Base-by-base conservation (phyloP, 257 asterid genomes). In the Henckelia pumila region DNA sequence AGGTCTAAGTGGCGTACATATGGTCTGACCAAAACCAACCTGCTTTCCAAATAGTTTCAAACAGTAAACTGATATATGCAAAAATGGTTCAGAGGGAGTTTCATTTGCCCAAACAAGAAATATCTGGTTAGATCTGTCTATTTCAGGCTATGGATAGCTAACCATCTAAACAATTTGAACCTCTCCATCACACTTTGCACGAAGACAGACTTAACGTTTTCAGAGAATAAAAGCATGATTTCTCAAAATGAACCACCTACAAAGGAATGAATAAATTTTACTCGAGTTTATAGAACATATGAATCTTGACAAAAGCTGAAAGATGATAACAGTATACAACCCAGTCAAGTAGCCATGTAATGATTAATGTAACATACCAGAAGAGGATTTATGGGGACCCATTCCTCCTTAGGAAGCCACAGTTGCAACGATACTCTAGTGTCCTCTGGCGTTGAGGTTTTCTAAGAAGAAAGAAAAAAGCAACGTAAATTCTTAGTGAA, bases 401-500 rank as follows among this genome's bases (percentile, higher is more conserved):
- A 93, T 77, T 90, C 97, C 66, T 93, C 99, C 84, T 88, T 93
- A 1, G 99, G 97, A 79, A 93, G 95, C 99, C 99, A 93, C 66
- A 83, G 83, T 58, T 93, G 96, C 89, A 93, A 77, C n/a, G 99
- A 81, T 72, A 73, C 83, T 77, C 99, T 78, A 4, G 96, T 93
- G 79, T 85, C 82, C 85, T 93, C 99, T 0, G 99, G 97, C 8
- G 92, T 78, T 7, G 78, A 71, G 17, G 97, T 90, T 85, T 63
- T 88, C 99, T 93, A 75, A 66, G 44, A 66, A 68, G 35, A 24
- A 26, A 59, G n/a, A n/a, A 24, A 23, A 63, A 56, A 4, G 47
- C 66, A 57, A 64, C 35, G 59, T 69, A 65, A 26, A 57, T 56
- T 30, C 19, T 19, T 32, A 25, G 40, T 5, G 57, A 49, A 64